These are phyloP conservation scores for Calonectria hongkongensis DNA, from an alignment of 2,329 filamentous ascomycete species.

Conservation along the genomic window DNA sequence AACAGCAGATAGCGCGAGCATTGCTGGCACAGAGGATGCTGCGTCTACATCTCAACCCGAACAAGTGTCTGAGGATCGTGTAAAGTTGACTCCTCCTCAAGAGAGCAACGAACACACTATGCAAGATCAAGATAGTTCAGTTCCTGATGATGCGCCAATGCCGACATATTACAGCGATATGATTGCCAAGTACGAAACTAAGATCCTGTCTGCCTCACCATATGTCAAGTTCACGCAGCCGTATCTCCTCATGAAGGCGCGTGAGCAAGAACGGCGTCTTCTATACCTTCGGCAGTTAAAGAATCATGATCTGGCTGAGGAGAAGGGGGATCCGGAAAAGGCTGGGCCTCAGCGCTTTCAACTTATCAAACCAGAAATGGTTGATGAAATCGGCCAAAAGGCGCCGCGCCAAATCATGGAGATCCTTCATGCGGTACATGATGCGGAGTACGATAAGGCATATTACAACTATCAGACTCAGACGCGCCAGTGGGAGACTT, in stretches of 20 bases:
- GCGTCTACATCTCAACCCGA: conserved; percentile 53
- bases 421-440: conserved; percentile 94
- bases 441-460: conserved; percentile 97
- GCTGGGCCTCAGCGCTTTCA: conserved; percentile 84
- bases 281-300: conserved; percentile 88
- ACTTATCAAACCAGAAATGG: conserved; percentile 96
- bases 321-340: conserved; percentile 76
- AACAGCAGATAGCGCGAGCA: conserved; percentile 56
- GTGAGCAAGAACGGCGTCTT: conserved; percentile 91
- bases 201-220: conserved; percentile 94
- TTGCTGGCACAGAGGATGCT: conserved; percentile 54
- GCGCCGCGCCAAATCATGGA: conserved; percentile 93
- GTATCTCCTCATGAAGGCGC: conserved; percentile 92
- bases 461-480: conserved; percentile 95
- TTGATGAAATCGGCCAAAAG: conserved; percentile 86
- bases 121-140: conserved; percentile 73
- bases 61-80: conserved; percentile 50
- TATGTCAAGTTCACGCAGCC: conserved; percentile 97
- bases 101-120: conserved; percentile 66
- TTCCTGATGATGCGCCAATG: conserved; percentile 87
- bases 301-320: conserved; percentile 81
- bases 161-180: conserved; percentile 97
- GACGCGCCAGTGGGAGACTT: conserved; percentile 96
- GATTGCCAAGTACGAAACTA: conserved; percentile 94
- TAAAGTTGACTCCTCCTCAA: conserved; percentile 61